Conservation (phyloP, 352 stramenopile species). For the Phytophthora sp. region DNA sequence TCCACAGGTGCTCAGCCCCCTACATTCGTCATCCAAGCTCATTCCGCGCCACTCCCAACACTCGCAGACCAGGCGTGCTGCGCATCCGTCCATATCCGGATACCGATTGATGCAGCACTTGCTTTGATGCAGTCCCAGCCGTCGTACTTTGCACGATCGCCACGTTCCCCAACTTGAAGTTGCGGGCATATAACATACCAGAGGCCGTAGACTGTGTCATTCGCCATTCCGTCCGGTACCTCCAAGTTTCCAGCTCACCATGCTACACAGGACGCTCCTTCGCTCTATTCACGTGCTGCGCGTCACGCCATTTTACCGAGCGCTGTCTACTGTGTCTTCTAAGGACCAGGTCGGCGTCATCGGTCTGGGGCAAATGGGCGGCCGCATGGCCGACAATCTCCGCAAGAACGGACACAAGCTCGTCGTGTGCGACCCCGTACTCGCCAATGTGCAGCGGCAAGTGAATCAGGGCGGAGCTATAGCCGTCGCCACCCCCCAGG, state of each 20-base stretch:
- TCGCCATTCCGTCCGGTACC: slow-evolving; percentile 19
- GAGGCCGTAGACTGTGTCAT: slow-evolving; percentile 8
- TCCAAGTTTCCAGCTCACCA: slow-evolving; percentile 11
- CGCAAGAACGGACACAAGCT: slow-evolving; percentile 78
- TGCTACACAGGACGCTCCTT: slow-evolving; percentile 14
- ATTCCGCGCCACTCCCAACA: not conserved
- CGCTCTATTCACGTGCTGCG: slow-evolving; percentile 9
- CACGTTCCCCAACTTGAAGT: slow-evolving; percentile 41
- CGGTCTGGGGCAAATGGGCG: slow-evolving; percentile 94
- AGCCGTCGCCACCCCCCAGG: slow-evolving; percentile 56
- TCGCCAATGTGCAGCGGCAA: slow-evolving; percentile 56
- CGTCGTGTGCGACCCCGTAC: slow-evolving; percentile 82
- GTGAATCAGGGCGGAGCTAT: slow-evolving; percentile 52
- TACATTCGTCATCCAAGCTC: no score
- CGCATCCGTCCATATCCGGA: not conserved
- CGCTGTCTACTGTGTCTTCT: slow-evolving; percentile 21
- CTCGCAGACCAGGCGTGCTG: no score
- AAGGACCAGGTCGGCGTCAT: slow-evolving; percentile 87
- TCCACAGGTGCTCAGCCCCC: no score
- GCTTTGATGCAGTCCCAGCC: slow-evolving; percentile 20
- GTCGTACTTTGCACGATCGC: slow-evolving; percentile 28
- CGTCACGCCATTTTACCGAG: not conserved
- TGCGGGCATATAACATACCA: slow-evolving; percentile 2
- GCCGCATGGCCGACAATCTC: slow-evolving; percentile 93
- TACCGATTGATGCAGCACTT: slow-evolving; percentile 7